Evolutionary conservation across 805 yeast species (phyloP).

Genomic region (Yarrowia osloensis): DNA sequence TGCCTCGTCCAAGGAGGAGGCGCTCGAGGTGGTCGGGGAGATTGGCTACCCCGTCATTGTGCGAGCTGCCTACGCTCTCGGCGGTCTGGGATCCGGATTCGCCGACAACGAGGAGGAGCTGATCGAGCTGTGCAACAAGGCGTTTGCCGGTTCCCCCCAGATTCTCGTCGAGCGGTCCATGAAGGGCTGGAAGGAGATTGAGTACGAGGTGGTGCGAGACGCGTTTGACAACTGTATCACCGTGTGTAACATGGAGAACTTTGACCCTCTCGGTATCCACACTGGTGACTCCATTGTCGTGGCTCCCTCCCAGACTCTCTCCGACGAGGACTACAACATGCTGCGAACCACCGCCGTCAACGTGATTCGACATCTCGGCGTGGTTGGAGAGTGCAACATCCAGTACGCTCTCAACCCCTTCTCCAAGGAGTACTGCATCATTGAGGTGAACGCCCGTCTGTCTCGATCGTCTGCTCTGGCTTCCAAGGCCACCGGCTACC

Average conservation of each 20-base stretch:
- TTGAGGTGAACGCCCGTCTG: constrained; percentile 96
- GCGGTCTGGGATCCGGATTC: constrained; percentile 98
- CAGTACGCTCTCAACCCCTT: constrained; percentile 95
- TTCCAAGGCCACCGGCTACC: constrained; percentile 98
- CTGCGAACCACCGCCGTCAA: constrained; percentile 96
- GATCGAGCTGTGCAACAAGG: constrained; percentile 79
- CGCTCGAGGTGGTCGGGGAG: constrained; percentile 76
- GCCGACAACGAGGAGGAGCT: constrained; percentile 86
- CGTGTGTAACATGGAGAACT: constrained; percentile 98
- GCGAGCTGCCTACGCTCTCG: constrained; percentile 95
- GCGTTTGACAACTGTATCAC: constrained; percentile 97
- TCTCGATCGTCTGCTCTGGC: constrained; percentile 99
- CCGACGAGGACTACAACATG: constrained; percentile 98
- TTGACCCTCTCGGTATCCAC: constrained; percentile 97
- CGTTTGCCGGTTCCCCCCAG: constrained; percentile 95
- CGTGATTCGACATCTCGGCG: constrained; percentile 95
- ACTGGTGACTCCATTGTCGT: constrained; percentile 99
- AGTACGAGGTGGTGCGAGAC: constrained; percentile 98
- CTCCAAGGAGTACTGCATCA: constrained; percentile 92
- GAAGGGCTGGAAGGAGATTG: constrained; percentile 99
- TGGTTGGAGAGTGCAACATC: constrained; percentile 98
- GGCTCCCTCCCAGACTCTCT: constrained; percentile 96
- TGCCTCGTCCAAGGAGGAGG: constrained; percentile 77
- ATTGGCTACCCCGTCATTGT: constrained; percentile 95
- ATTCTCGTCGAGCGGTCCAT: constrained; percentile 91